These are phyloP conservation scores for Cryptococcus neoformans DNA, from an alignment of 1,284 basidiomycete genomes.

Conservation along the genomic window DNA sequence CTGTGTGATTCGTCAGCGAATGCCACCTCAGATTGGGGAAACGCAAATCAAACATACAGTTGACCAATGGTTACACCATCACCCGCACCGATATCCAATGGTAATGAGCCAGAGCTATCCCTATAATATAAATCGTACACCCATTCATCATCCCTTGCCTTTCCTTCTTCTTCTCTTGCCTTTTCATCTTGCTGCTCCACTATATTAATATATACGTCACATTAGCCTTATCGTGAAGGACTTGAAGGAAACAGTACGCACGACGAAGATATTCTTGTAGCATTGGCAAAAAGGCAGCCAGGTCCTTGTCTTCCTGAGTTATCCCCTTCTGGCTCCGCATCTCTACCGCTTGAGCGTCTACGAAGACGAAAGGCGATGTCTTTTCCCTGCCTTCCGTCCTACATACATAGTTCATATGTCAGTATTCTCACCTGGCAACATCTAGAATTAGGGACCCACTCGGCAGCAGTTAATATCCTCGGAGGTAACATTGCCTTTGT, in stretches of 20 bases:
- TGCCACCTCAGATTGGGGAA: not conserved
- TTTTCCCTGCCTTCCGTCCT: constrained; percentile 16
- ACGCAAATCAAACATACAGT: constrained; percentile 23
- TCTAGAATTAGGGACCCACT: constrained; percentile 16
- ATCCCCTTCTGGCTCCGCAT: not conserved
- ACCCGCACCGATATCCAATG: constrained; percentile 24
- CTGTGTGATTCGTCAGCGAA: constrained; percentile 8
- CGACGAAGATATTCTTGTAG: constrained; percentile 44
- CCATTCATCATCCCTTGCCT: constrained; percentile 33
- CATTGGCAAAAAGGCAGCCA: constrained; percentile 49
- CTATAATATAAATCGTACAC: constrained; percentile 51
- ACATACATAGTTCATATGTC: not conserved
- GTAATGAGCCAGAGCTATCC: constrained; percentile 23
- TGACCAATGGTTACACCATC: constrained; percentile 35
- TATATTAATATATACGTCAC: constrained; percentile 3
- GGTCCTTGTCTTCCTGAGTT: constrained; percentile 35
- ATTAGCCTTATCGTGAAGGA: not conserved
- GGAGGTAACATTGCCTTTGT: constrained; percentile 30
- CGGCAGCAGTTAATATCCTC: constrained; percentile 30
- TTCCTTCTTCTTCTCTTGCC: not conserved
- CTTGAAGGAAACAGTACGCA: constrained; percentile 14
- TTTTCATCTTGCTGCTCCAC: constrained; percentile 16
- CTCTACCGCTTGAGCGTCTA: constrained; percentile 45
- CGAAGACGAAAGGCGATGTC: constrained; percentile 26
- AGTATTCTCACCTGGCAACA: not conserved